phyloP scores from a whole-genome alignment of 106 monocot species.

The Allium fistulosum region DNA sequence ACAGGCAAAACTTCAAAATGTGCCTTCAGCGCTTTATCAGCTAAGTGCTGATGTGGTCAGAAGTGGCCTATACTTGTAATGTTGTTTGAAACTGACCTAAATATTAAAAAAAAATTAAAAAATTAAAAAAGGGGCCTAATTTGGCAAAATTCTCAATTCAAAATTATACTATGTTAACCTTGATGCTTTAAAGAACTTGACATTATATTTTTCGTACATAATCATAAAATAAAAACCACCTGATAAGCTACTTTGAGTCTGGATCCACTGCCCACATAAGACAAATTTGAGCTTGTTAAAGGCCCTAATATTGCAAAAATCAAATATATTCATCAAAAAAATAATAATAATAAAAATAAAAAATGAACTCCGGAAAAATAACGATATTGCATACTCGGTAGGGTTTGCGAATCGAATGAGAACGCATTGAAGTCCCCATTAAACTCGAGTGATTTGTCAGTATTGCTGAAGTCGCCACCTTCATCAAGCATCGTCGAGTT shows the following conservation, averaged over 20 bases:
- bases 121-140: no score
- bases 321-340: background rate
- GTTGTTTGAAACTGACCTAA: background rate
- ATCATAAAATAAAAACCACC: conserved; percentile 8
- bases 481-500: background rate
- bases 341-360: no score
- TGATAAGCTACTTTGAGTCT: conserved; percentile 36
- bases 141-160: no score
- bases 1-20: no score
- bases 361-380: background rate
- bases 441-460: conserved; percentile 1
- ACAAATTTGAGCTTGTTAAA: conserved; percentile 18
- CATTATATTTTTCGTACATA: no score
- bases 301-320: conserved; percentile 14
- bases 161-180: no score
- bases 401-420: conserved; percentile 9
- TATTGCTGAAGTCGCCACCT: background rate
- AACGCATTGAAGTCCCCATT: background rate
- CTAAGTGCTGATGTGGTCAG: no score
- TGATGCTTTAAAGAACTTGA: no score
- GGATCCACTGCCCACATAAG: conserved; percentile 19
- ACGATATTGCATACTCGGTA: conserved; percentile 17
- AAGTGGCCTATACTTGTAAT: no score
- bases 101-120: background rate
- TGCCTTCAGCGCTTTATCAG: no score